Evolutionary conservation across 352 stramenopile species (phyloP).

Genomic region (Albugo candida): DNA sequence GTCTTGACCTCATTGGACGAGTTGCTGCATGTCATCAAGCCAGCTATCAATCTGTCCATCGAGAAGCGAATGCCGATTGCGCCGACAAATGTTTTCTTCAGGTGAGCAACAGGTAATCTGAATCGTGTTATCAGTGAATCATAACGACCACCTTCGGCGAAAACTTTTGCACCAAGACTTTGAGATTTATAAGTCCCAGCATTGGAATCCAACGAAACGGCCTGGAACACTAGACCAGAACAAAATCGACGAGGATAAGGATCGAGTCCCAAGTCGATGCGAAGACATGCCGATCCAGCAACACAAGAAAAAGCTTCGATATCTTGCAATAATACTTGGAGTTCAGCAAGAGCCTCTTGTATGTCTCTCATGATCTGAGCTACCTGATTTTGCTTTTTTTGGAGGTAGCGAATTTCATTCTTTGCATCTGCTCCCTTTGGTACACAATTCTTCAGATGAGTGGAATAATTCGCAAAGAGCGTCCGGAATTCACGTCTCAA

Average conservation of each 20-base stretch:
- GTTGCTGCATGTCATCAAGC: slow-evolving; percentile 23
- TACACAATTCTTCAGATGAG: background rate
- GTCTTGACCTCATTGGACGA: slow-evolving; percentile 6
- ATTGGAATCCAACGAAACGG: slow-evolving; percentile 26
- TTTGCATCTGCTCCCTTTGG: too few relatives aligned
- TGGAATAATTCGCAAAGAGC: slow-evolving; percentile 15
- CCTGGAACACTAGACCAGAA: slow-evolving; percentile 72
- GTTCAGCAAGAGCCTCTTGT: slow-evolving; percentile 32
- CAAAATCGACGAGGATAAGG: slow-evolving; percentile 54
- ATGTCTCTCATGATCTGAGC: slow-evolving; percentile 47
- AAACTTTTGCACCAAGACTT: slow-evolving; percentile 33
- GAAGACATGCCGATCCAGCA: slow-evolving; percentile 30
- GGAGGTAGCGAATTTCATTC: background rate
- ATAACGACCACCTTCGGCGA: slow-evolving; percentile 68
- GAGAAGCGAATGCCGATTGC: slow-evolving; percentile 74
- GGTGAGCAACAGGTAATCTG: slow-evolving; percentile 57
- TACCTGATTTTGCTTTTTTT: slow-evolving; percentile 44
- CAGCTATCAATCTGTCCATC: slow-evolving; percentile 70
- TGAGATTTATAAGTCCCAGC: slow-evolving; percentile 13
- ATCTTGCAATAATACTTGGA: slow-evolving; percentile 43
- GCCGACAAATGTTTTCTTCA: slow-evolving; percentile 43
- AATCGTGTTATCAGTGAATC: slow-evolving; percentile 66
- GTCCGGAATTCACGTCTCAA: slow-evolving; percentile 48
- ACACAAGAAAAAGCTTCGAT: slow-evolving; percentile 21
- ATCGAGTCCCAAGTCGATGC: slow-evolving; percentile 58